Percentiles rank a stretch among this genome's conserved stretches.
These are phyloP conservation scores for Anaeramoeba flamelloides DNA, from an alignment of 78 protist genomes.

Conservation along the genomic window DNA sequence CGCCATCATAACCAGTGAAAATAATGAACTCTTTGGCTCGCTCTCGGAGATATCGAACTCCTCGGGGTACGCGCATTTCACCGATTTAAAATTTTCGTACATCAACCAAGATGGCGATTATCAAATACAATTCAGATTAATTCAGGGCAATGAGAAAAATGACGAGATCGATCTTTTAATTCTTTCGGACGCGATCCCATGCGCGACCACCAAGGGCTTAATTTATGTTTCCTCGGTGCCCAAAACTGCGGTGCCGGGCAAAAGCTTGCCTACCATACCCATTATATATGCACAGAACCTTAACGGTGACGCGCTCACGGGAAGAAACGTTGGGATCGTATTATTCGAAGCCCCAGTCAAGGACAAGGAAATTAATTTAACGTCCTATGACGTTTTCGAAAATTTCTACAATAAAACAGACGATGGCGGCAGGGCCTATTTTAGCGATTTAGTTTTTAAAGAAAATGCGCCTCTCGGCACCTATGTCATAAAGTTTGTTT, in stretches of 20 bases:
- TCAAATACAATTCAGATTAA: not conserved
- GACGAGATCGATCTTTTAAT: too few species aligned
- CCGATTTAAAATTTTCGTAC: not conserved
- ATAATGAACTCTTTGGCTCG: not conserved
- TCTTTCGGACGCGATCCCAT: not conserved
- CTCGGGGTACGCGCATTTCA: not conserved
- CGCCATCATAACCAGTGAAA: not conserved
- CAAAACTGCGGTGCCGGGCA: not conserved
- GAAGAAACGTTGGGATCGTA: too few species aligned
- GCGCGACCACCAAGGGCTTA: not conserved
- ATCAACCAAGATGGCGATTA: not conserved
- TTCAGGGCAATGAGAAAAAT: not conserved
- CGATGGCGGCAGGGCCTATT: not conserved
- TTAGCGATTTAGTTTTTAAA: not conserved
- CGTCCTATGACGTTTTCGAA: not conserved
- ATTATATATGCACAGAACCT: not conserved
- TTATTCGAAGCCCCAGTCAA: too few species aligned
- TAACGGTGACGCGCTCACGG: too few species aligned
- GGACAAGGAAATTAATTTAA: too few species aligned
- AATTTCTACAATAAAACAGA: not conserved
- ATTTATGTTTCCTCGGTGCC: not conserved
- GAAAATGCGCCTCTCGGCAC: not conserved
- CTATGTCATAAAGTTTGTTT: not conserved
- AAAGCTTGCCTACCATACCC: not conserved
- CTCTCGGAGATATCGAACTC: not conserved